Percentiles rank a stretch among this genome's conserved stretches.
phyloP scores from a whole-genome alignment of 2,329 filamentous ascomycete genomes.

The Tolypocladium sp. region DNA sequence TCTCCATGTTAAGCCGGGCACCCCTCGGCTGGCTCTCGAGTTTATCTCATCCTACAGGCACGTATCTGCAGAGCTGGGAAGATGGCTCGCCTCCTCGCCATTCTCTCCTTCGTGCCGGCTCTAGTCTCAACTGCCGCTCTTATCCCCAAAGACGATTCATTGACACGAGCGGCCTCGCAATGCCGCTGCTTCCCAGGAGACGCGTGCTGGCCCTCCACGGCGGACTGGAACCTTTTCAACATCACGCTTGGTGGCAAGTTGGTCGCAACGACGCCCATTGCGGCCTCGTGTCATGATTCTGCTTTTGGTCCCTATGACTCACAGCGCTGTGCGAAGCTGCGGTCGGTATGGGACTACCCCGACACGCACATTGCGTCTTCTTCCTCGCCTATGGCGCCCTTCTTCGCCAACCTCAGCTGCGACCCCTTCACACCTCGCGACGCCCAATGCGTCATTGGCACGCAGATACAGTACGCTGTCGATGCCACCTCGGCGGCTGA shows the following conservation, averaged over 20 bases:
- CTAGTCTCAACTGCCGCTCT: background rate
- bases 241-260: constrained; percentile 38
- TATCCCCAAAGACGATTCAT: background rate
- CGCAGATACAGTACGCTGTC: constrained; percentile 30
- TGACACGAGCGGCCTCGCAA: background rate
- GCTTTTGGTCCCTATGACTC: constrained; percentile 24
- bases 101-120: background rate
- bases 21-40: background rate
- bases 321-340: constrained; percentile 30
- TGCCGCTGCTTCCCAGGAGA: constrained; percentile 37
- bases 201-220: constrained; percentile 37
- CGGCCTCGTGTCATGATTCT: constrained; percentile 39
- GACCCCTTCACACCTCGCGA: constrained; percentile 26
- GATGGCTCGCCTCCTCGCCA: background rate
- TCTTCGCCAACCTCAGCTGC: constrained; percentile 26
- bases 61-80: background rate
- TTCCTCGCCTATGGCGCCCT: constrained; percentile 30
- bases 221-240: constrained; percentile 42
- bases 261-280: constrained; percentile 43
- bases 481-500: constrained; percentile 20
- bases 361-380: constrained; percentile 24
- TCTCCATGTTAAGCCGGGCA: background rate
- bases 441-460: constrained; percentile 31
- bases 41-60: background rate
- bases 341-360: constrained; percentile 22